Base-by-base conservation (phyloP, 805 yeast genomes). In the Pichia nanzhaoensis region DNA sequence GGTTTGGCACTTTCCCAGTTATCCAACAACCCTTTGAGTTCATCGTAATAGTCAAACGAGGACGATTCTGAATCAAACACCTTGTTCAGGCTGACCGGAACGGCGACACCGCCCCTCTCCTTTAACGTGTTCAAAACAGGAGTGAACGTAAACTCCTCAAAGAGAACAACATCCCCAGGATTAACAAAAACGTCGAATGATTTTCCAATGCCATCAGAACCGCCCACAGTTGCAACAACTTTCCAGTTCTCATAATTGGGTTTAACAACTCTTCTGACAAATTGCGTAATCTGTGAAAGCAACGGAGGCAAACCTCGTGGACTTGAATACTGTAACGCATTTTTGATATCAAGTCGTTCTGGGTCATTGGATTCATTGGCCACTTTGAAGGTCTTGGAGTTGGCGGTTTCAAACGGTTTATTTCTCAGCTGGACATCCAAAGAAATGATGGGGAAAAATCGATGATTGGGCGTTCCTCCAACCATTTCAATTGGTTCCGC, bases 101-200 rank as follows among this genome's bases (percentile, higher is more conserved):
- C 64, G 0, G 82, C 74, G 14, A 68, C 71, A 3, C 74, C 69
- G 3, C 84, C 82, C 14, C 67, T 64, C 37, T 73, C 68, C 1
- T 34, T 53, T 17, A 51, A 42, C 21, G 74, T 65, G 49, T 68
- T 66, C 37, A 78, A 60, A 31, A 77, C 69, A 1, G 87, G 86
- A 1, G 77, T 66, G 56, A 80, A 82, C 0, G 88, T 78, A 61
- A 79, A 81, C 53, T 80, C 86, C 54, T 82, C 88, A 50, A 78
- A 63, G 49, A 82, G 60, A 5, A 82, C 69, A 2, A 75, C 71
- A 52, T 80, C 84, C 3, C 76, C 82, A 14, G 65, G 68, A 54
- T 80, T 77, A 24, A 78, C 60, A 13, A 79, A 58, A 4, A 74
- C 65, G 48, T 80, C 84, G 30, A 73, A 67, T 4, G 72, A 70